Evolutionary conservation across 805 yeast genomes (phyloP), one percentile per base, ranked within the genome.

Genomic region (Metschnikowia rubicola): DNA sequence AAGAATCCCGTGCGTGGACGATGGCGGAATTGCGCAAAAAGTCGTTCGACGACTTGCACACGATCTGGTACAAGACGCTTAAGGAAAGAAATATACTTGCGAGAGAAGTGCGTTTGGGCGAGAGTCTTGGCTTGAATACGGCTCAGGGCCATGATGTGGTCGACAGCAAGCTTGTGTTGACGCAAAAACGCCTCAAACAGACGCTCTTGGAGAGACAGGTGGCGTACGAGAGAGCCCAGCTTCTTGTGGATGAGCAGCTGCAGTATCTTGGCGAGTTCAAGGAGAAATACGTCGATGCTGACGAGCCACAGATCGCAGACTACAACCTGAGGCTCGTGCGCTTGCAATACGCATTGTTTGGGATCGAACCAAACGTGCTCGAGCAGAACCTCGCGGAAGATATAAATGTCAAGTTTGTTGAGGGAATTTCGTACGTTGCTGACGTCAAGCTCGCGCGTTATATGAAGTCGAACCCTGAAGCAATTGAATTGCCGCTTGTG

Each of bases 11-110:
- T 58, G 71, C 94, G 4, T 94, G 99, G 99, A 70, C 85, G 6
- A 75, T 90, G 44, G 85, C 89, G 4, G 98, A 92, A 63, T 78
- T 94, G 58, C 82, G 99, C 64, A 78, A 95, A 52, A 94, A 94
- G 66, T 81, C 88, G 13, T 94, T 90, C 61, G 94, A 90, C 35
- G 99, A 94, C 63, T 72, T 94, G 57, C 99, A 94, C 66, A 79
- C 82, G 33, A 73, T 94, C 58, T 94, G 99, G 98, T 92, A 88
- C 64, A 76, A 85, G 37, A 81, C 91, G 56, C 68, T 92, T 55
- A 86, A 81, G 62, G 96, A 94, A 66, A 74, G 96, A 56, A 94
- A 94, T 64, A 69, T 80, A 11, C 66, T 92, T 47, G 82, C 81
- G 31, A 78, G 96, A 57, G 98, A 94, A 65, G 73, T 74, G 46